These are phyloP conservation scores for Didymella exigua DNA, from an alignment of 2,329 filamentous ascomycete genomes.

Conservation along the genomic window DNA sequence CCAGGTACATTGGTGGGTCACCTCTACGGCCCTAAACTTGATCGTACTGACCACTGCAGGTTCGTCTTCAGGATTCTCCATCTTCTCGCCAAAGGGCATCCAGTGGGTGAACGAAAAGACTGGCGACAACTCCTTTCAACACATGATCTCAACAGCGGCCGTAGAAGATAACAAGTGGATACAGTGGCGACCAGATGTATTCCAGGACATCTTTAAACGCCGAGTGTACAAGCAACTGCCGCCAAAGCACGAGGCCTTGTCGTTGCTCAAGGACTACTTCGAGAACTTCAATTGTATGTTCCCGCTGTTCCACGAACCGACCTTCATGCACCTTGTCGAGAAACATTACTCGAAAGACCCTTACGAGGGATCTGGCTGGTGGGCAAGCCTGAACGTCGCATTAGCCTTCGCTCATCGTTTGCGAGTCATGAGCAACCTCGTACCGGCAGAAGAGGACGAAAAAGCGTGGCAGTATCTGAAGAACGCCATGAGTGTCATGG, in stretches of 20 bases:
- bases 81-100: slow-evolving; percentile 97
- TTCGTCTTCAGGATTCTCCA: slow-evolving; percentile 96
- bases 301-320: slow-evolving; percentile 94
- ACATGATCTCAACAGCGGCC: slow-evolving; percentile 87
- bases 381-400: slow-evolving; percentile 93
- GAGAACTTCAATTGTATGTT: slow-evolving; percentile 99
- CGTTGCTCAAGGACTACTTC: slow-evolving; percentile 90
- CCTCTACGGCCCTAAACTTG: neutral
- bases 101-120: slow-evolving; percentile 99
- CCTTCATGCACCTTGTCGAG: slow-evolving; percentile 97
- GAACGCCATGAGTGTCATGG: slow-evolving; percentile 91
- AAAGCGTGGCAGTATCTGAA: slow-evolving; percentile 96
- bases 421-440: slow-evolving; percentile 92
- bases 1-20: slow-evolving; percentile 83
- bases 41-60: slow-evolving; percentile 56
- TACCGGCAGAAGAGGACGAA: slow-evolving; percentile 87
- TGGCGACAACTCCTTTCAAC: slow-evolving; percentile 91
- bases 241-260: slow-evolving; percentile 83
- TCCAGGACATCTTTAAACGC: slow-evolving; percentile 86
- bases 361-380: slow-evolving; percentile 96
- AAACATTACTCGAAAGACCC: slow-evolving; percentile 91
- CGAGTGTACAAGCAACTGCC: slow-evolving; percentile 84
- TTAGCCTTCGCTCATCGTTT: slow-evolving; percentile 92
- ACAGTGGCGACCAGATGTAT: slow-evolving; percentile 98
- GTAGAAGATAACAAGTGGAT: slow-evolving; percentile 95